Evolutionary conservation across 2,329 filamentous ascomycete genomes (phyloP), one percentile per base, ranked within the genome.

Genomic region (Metarhizium guizhouense): DNA sequence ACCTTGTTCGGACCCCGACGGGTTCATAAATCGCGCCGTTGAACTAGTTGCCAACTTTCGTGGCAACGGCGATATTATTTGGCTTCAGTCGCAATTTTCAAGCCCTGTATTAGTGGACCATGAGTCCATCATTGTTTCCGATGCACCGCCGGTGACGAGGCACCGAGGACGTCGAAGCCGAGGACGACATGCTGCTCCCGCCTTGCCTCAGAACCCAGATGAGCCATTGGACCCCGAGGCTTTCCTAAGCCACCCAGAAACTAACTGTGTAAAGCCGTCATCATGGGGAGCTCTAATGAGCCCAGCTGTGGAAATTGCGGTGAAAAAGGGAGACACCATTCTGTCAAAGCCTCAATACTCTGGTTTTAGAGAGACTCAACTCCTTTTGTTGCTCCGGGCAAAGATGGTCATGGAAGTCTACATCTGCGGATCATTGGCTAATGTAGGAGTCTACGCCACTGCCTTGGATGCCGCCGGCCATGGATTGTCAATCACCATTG

Each of bases 371-470:
- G 83, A 82, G 8, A 89, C 86, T 0, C 80, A 82, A 51, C 76
- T 97, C 16, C 78, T 97, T 7, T 78, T 87, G 52, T 78, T 84
- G n/a, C 74, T 97, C 49, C 83, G 92, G n/a, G 84, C 85, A n/a
- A 88, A 85, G 60, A 85, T 96, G 61, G 84, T 95, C 57, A 96
- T 91, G 2, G 88, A 96, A 64, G 76, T 99, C 13, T 96, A 88
- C 70, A 82, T 97, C 29, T 95, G 89, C 65, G 94, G 94, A 25
- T 87, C 88, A 48, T 79, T 95, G 51, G 89, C 87, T 47, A 96
- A 97, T 64, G 76, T 95, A 40, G 92, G 91, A 36, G 85, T 97
- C 50, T 91, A 94, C 67, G 93, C 94, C 7, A 96, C 93, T 1
- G 91, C 91, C 3, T 78, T 95, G 59, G 94, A 96, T 66, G 94